phyloP scores from a whole-genome alignment of 176 grass and related monocot species.

The Elymus sibiricus region DNA sequence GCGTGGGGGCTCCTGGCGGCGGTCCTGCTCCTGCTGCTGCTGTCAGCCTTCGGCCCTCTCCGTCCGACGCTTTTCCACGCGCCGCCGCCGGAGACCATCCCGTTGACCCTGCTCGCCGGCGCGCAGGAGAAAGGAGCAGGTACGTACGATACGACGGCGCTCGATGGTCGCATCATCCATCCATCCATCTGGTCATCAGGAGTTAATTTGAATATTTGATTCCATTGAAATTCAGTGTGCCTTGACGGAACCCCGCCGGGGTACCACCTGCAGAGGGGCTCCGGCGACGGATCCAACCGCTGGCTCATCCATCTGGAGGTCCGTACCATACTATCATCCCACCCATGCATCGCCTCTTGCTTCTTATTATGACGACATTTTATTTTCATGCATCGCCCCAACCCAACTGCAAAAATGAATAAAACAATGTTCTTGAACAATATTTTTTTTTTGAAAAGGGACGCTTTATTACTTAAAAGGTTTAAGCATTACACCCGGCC shows the following conservation, averaged over 20 bases:
- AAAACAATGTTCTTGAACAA: too few relatives aligned
- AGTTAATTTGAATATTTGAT: too few relatives aligned
- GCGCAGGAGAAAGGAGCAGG: conserved; percentile 43
- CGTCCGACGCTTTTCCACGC: background rate
- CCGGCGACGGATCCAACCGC: background rate
- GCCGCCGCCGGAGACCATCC: conserved; percentile 10
- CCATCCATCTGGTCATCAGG: too few relatives aligned
- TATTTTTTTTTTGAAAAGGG: too few relatives aligned
- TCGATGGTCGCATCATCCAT: too few relatives aligned
- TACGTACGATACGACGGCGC: background rate
- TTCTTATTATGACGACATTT: too few relatives aligned
- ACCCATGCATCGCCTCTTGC: background rate
- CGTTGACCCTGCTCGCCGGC: conserved; percentile 40
- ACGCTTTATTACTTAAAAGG: too few relatives aligned
- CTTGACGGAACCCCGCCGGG: background rate
- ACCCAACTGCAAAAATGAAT: too few relatives aligned
- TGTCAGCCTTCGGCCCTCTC: background rate
- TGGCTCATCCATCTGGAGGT: conserved; percentile 1
- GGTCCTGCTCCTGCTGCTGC: background rate
- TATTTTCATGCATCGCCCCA: too few relatives aligned
- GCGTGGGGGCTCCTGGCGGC: background rate
- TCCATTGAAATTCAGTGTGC: conserved; percentile 46
- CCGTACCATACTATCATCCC: background rate
- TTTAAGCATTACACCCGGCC: too few relatives aligned
- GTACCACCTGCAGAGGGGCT: background rate